Conservation (phyloP, 371 early-diverging fungal genomes). For the Pancytospora epiphaga region DNA sequence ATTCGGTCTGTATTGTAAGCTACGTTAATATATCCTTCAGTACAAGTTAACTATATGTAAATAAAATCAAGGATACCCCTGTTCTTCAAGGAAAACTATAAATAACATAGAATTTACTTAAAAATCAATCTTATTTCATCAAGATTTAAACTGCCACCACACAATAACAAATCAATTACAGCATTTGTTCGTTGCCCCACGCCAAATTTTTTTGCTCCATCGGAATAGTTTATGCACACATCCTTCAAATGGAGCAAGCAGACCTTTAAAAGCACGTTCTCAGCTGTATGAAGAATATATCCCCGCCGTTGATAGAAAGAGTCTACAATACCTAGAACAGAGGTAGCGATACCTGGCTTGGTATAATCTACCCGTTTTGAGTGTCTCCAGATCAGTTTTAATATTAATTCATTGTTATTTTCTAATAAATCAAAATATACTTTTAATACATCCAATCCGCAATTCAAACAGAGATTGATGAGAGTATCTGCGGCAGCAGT, state of each 20-base stretch:
- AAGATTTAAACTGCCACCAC: slow-evolving; percentile 1
- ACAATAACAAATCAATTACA: slow-evolving; percentile 17
- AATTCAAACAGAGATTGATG: slow-evolving; percentile 47
- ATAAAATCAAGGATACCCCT: no score
- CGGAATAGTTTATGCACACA: background rate
- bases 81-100: background rate
- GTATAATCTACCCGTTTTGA: slow-evolving; percentile 40
- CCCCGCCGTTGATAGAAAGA: slow-evolving; percentile 15
- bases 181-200: background rate
- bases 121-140: slow-evolving; percentile 15
- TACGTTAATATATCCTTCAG: no score
- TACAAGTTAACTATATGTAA: no score
- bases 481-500: slow-evolving; percentile 40
- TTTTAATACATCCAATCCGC: slow-evolving; percentile 8
- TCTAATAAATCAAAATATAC: slow-evolving; percentile 34
- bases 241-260: slow-evolving; percentile 33
- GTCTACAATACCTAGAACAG: slow-evolving; percentile 25
- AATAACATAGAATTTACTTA: slow-evolving; percentile 14
- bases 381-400: slow-evolving; percentile 59
- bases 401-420: slow-evolving; percentile 42
- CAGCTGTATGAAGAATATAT: background rate
- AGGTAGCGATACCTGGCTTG: slow-evolving; percentile 16
- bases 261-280: slow-evolving; percentile 14
- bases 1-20: no score
- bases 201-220: slow-evolving; percentile 6